A percentile compares a stretch with the other conserved stretches of the same genome.
These are phyloP conservation scores for Lecanicillium sp. DNA, from an alignment of 2,329 filamentous ascomycete species.

Conservation along the genomic window DNA sequence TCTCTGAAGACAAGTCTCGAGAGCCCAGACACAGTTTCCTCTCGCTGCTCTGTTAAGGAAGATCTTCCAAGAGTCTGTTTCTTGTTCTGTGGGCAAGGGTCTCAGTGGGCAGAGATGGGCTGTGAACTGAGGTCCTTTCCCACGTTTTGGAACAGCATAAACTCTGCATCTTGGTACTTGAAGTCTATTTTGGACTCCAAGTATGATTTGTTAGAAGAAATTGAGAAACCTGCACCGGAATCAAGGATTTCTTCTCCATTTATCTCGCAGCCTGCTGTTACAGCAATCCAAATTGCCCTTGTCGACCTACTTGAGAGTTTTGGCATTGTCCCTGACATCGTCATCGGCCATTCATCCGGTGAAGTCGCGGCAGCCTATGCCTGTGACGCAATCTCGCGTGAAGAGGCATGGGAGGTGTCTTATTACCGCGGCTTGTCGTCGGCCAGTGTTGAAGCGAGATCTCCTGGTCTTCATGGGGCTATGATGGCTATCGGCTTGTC, in stretches of 20 bases:
- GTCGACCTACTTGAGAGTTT: slow-evolving; percentile 30
- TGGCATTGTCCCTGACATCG: slow-evolving; percentile 22
- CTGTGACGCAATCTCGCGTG: slow-evolving; percentile 23
- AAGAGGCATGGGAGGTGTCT: slow-evolving; percentile 32
- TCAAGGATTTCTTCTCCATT: slow-evolving; percentile 25
- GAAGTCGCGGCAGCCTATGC: slow-evolving; percentile 39
- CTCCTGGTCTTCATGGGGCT: slow-evolving; percentile 23
- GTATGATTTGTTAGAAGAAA: slow-evolving; percentile 28
- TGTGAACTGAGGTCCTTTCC: slow-evolving; percentile 31
- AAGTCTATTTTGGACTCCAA: slow-evolving; percentile 18
- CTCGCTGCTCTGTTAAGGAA: slow-evolving; percentile 17
- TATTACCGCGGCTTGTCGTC: slow-evolving; percentile 32
- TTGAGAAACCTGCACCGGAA: slow-evolving; percentile 17
- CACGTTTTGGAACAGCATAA: slow-evolving; percentile 32
- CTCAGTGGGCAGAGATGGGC: slow-evolving; percentile 36
- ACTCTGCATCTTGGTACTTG: slow-evolving; percentile 23
- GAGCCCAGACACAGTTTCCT: slow-evolving; percentile 10
- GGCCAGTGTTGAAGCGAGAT: slow-evolving; percentile 17
- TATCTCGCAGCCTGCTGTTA: slow-evolving; percentile 33
- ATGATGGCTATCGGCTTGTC: slow-evolving; percentile 36
- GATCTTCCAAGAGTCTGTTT: slow-evolving; percentile 28
- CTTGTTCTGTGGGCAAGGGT: slow-evolving; percentile 35
- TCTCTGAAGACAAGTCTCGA: slow-evolving; percentile 24
- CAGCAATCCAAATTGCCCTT: slow-evolving; percentile 33
- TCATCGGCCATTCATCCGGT: slow-evolving; percentile 39